Evolutionary conservation across 2,329 filamentous ascomycete species (phyloP).

Genomic region (Phoma sp.): DNA sequence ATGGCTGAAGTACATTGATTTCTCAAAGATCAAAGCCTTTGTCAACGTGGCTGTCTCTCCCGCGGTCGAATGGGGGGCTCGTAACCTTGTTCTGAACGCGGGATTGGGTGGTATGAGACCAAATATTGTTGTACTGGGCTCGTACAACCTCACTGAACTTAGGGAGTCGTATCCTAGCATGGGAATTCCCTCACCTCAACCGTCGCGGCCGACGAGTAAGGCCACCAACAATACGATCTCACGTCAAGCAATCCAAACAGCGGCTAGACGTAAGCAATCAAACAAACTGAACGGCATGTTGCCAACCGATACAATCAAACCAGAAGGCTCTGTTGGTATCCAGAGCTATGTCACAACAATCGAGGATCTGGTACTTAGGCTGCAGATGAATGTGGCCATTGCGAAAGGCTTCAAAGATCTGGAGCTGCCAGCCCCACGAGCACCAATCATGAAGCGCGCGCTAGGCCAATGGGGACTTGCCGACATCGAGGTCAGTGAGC

Average conservation of each 20-base stretch:
- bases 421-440: constrained; percentile 65
- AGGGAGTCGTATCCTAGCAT: constrained; percentile 64
- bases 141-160: constrained; percentile 80
- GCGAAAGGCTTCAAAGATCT: constrained; percentile 80
- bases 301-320: constrained; percentile 72
- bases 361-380: constrained; percentile 77
- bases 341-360: constrained; percentile 81
- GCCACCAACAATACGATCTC: constrained; percentile 32
- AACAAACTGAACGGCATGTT: constrained; percentile 64
- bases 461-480: constrained; percentile 33
- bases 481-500: constrained; percentile 56
- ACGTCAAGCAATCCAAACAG: constrained; percentile 43
- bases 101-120: constrained; percentile 87
- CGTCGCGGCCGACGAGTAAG: constrained; percentile 42
- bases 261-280: constrained; percentile 50
- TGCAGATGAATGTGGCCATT: constrained; percentile 84
- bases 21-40: constrained; percentile 85
- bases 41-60: constrained; percentile 86
- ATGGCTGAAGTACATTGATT: constrained; percentile 88
- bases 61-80: constrained; percentile 80
- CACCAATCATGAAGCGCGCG: constrained; percentile 33
- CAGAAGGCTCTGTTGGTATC: constrained; percentile 70
- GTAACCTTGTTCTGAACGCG: constrained; percentile 81
- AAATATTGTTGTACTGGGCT: constrained; percentile 82
- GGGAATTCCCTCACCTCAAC: constrained; percentile 60